Evolutionary conservation across 345 rosid genomes (phyloP).

Genomic region (Draba incana): DNA sequence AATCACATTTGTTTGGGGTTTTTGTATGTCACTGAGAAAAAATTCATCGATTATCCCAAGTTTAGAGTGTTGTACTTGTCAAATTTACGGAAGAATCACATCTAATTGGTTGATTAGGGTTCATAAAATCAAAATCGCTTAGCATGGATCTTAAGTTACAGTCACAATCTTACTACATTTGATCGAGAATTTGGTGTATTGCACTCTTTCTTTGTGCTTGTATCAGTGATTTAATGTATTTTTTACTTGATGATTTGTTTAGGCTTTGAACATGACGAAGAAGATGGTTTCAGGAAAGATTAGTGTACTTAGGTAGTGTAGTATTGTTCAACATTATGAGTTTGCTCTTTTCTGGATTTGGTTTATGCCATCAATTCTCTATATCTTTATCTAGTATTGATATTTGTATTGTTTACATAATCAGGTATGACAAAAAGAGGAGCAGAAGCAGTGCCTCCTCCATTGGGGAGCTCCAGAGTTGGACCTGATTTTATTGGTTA

Average conservation of each 20-base stretch:
- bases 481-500: conserved; percentile 30
- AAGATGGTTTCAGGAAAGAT: background rate
- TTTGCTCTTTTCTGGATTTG: conserved; percentile 2
- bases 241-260: background rate
- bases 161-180: background rate
- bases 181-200: background rate
- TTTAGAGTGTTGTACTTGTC: background rate
- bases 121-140: background rate
- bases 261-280: background rate
- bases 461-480: background rate
- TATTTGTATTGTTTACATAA: conserved; percentile 2
- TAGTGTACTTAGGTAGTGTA: no score
- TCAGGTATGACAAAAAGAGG: conserved; percentile 34
- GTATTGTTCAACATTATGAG: no score
- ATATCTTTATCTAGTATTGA: conserved; percentile 10
- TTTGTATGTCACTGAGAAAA: background rate
- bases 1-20: background rate
- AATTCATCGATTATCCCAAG: background rate
- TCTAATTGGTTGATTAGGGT: background rate
- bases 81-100: conserved; percentile 2
- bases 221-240: background rate
- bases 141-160: background rate
- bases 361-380: background rate
- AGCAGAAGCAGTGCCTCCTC: conserved; percentile 24
- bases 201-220: background rate